Evolutionary conservation across 139 green algal species (phyloP).

Genomic region (Coccomyxa sp.): DNA sequence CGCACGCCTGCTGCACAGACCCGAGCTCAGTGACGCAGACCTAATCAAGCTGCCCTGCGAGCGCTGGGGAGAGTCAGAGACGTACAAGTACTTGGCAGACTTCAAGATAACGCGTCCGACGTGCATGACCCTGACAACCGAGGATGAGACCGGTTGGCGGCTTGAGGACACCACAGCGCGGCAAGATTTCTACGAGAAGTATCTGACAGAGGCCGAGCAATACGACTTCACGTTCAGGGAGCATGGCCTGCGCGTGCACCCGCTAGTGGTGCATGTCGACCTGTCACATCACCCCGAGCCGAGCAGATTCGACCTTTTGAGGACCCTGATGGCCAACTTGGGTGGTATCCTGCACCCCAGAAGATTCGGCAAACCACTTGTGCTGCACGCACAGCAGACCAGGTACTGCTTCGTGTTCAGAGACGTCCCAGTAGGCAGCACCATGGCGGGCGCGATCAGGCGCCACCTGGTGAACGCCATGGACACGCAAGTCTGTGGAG

Average conservation of each 20-base stretch:
- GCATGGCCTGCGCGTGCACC: not conserved
- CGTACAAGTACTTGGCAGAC: not conserved
- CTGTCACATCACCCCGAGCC: not conserved
- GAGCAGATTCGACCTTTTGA: not conserved
- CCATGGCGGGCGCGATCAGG: not conserved
- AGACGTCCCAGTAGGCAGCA: not conserved
- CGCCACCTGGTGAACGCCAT: not conserved
- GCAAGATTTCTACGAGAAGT: not conserved
- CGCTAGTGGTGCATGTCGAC: not conserved
- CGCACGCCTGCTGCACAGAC: not conserved
- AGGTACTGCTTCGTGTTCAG: not conserved
- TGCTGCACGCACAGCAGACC: not conserved
- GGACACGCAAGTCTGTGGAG: not conserved
- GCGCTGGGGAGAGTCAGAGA: not conserved
- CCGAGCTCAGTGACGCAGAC: not conserved
- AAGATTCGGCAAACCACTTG: not conserved
- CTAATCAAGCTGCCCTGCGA: not conserved
- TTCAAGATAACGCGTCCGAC: not conserved
- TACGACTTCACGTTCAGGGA: not conserved
- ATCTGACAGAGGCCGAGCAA: not conserved
- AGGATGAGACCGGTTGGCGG: not conserved
- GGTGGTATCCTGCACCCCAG: not conserved
- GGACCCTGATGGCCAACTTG: not conserved
- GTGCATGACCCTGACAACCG: not conserved
- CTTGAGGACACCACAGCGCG: not conserved